Conservation (phyloP, 73 alveolate species). For the Symbiodinium natans region DNA sequence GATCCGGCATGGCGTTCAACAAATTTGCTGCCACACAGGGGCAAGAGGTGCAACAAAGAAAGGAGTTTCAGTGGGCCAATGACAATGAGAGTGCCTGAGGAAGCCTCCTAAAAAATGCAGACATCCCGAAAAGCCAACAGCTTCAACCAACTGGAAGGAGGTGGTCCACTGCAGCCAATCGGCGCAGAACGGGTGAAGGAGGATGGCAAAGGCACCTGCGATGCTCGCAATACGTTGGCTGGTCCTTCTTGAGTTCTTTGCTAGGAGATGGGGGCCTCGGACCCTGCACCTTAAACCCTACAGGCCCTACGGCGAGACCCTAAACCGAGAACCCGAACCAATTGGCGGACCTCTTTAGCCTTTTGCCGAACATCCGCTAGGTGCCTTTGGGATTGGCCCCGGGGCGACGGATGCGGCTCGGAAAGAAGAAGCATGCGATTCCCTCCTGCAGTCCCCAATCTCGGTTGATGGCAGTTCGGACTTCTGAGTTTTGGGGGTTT, state of each 20-base stretch:
- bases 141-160: not conserved
- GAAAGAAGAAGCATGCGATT: not conserved
- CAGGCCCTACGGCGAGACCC: not conserved
- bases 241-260: not conserved
- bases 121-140: not conserved
- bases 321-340: not conserved
- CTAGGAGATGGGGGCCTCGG: not conserved
- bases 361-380: not conserved
- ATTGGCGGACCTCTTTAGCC: conserved; percentile 25
- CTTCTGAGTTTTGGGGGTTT: no score
- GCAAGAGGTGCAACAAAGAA: no score
- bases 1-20: not conserved
- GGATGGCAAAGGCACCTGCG: not conserved
- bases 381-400: not conserved
- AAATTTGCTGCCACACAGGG: not conserved
- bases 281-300: not conserved
- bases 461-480: no score
- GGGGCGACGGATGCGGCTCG: not conserved
- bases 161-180: conserved; percentile 22
- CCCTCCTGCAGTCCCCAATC: no score
- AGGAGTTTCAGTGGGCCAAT: no score
- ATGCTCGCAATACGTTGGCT: not conserved
- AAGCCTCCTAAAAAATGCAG: no score
- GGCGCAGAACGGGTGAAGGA: not conserved
- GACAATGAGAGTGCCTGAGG: no score